Evolutionary conservation across 2,329 filamentous ascomycete species (phyloP).

Genomic region (Neofusicoccum cordaticola): DNA sequence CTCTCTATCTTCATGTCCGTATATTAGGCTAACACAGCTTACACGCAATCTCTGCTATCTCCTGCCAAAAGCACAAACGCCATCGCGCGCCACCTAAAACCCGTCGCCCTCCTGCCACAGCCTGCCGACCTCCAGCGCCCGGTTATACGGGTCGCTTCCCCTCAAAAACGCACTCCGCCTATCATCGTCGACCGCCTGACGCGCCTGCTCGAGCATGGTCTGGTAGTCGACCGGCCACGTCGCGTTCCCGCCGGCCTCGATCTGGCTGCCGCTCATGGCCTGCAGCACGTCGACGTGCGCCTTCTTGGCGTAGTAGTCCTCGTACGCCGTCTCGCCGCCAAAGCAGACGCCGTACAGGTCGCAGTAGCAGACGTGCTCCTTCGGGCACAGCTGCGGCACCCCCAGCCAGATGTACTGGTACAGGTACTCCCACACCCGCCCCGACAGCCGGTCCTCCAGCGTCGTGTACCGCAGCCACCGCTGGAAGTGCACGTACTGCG

Average conservation of each 20-base stretch:
- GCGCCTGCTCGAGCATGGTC: conserved; percentile 24
- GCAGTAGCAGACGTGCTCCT: conserved; percentile 55
- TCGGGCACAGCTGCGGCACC: conserved; percentile 41
- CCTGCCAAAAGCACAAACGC: not conserved
- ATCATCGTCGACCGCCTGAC: conserved; percentile 34
- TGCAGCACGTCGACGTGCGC: conserved; percentile 34
- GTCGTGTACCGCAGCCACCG: conserved; percentile 54
- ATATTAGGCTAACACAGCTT: not conserved
- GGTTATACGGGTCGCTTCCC: conserved; percentile 45
- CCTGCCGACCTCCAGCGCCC: conserved; percentile 50
- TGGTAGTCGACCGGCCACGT: conserved; percentile 18
- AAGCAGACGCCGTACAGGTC: conserved; percentile 59
- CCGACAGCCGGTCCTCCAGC: conserved; percentile 50
- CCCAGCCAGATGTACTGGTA: conserved; percentile 58
- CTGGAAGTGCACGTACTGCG: conserved; percentile 49
- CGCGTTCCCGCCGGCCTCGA: conserved; percentile 26
- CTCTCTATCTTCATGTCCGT: not conserved
- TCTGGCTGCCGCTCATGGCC: conserved; percentile 34
- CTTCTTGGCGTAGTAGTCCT: conserved; percentile 42
- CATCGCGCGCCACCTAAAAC: conserved; percentile 31
- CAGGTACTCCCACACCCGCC: conserved; percentile 56
- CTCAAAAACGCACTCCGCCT: conserved; percentile 43
- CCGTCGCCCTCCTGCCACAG: conserved; percentile 50
- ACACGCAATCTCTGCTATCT: not conserved
- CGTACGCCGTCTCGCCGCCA: conserved; percentile 42